Percentiles rank a stretch among this genome's conserved stretches.
Conservation (phyloP, 2,329 filamentous ascomycete genomes). For the Epichloe scottii region DNA sequence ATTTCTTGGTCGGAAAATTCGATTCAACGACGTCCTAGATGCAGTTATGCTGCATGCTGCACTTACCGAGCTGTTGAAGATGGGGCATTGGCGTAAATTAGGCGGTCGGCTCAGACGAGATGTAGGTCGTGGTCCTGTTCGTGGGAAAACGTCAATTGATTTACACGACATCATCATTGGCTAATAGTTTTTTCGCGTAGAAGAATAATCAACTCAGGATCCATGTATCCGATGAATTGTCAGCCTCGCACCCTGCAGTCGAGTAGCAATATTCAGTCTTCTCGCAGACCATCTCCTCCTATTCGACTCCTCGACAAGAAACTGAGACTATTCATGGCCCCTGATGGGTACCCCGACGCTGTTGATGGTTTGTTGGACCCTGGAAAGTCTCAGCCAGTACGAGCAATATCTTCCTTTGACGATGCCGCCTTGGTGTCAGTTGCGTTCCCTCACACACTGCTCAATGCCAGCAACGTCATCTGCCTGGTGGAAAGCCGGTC, state of each 20-base stretch:
- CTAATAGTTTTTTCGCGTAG: background rate
- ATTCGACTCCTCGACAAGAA: constrained; percentile 15
- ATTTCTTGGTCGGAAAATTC: constrained; percentile 1
- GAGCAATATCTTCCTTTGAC: constrained; percentile 35
- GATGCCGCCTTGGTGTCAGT: constrained; percentile 37
- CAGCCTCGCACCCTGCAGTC: constrained; percentile 23
- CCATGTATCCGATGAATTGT: constrained; percentile 19
- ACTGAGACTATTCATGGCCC: constrained; percentile 1
- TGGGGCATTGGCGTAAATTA: constrained; percentile 30
- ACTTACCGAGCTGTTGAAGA: constrained; percentile 23
- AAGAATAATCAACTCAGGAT: constrained; percentile 18
- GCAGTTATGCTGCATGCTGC: constrained; percentile 21
- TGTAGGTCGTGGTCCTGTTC: constrained; percentile 11
- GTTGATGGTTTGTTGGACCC: constrained; percentile 27
- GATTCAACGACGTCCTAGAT: constrained; percentile 20
- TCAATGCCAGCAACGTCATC: constrained; percentile 31
- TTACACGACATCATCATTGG: background rate
- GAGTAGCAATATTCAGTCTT: constrained; percentile 26
- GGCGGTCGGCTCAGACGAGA: constrained; percentile 29
- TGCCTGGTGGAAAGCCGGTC: constrained; percentile 33
- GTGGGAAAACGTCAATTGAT: no score
- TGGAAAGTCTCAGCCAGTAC: constrained; percentile 31
- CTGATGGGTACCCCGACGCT: constrained; percentile 4
- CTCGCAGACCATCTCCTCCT: constrained; percentile 25
- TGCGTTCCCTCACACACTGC: constrained; percentile 33